Conservation (phyloP, 768 basidiomycete genomes). For the Gelatoporia subvermispora region DNA sequence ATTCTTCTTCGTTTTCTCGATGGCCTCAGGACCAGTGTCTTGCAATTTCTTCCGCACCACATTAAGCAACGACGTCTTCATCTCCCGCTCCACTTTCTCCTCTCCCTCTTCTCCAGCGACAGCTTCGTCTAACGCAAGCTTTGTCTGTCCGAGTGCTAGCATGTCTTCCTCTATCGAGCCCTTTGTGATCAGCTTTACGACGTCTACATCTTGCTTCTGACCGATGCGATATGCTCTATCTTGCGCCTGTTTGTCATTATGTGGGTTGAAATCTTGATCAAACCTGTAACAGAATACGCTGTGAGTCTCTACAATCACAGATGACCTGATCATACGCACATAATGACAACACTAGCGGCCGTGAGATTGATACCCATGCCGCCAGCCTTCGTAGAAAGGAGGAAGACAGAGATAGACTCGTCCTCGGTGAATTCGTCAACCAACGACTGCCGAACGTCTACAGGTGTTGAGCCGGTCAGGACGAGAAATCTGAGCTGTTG, state of each 20-base stretch:
- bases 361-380: slow-evolving; percentile 97
- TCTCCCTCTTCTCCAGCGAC: slow-evolving; percentile 77
- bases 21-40: slow-evolving; percentile 36
- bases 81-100: slow-evolving; percentile 59
- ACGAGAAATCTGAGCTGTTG: slow-evolving; percentile 71
- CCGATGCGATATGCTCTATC: slow-evolving; percentile 97
- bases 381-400: slow-evolving; percentile 89
- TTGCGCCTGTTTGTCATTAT: slow-evolving; percentile 96
- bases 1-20: not conserved
- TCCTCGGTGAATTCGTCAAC: slow-evolving; percentile 95
- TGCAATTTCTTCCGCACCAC: slow-evolving; percentile 80
- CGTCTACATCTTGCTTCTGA: slow-evolving; percentile 90
- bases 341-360: slow-evolving; percentile 92
- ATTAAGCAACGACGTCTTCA: slow-evolving; percentile 84
- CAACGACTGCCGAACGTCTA: slow-evolving; percentile 86
- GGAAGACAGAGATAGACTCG: slow-evolving; percentile 79
- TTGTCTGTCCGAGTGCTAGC: slow-evolving; percentile 82
- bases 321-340: slow-evolving; percentile 40
- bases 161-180: slow-evolving; percentile 98
- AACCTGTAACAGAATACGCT: slow-evolving; percentile 47
- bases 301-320: not conserved
- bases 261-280: slow-evolving; percentile 97
- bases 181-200: slow-evolving; percentile 87
- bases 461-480: slow-evolving; percentile 89
- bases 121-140: slow-evolving; percentile 88